Evolutionary conservation across 352 stramenopile species (phyloP).

Genomic region (Phytopythium vexans): DNA sequence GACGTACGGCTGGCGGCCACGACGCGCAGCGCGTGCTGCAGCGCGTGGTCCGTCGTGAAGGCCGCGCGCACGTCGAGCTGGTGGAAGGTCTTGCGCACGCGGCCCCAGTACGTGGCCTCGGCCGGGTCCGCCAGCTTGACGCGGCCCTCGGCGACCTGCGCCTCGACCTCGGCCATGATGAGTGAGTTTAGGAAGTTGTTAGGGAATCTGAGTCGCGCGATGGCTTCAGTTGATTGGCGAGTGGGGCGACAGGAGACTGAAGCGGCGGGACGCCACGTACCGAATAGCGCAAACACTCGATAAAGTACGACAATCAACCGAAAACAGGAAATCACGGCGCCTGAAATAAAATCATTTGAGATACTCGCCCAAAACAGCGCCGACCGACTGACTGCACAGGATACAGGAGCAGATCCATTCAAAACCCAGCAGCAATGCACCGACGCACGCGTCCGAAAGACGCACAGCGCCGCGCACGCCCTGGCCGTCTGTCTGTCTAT

Average conservation of each 20-base stretch:
- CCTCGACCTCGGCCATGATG: background rate
- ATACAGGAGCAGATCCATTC: too few relatives aligned
- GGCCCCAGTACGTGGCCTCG: constrained; percentile 72
- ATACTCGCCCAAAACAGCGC: too few relatives aligned
- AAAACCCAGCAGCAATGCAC: background rate
- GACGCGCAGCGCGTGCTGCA: constrained; percentile 42
- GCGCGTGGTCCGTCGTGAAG: constrained; percentile 50
- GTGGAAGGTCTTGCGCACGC: constrained; percentile 78
- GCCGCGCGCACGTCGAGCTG: constrained; percentile 81
- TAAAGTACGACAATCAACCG: too few relatives aligned
- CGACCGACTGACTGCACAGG: too few relatives aligned
- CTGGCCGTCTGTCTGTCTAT: background rate
- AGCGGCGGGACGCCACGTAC: too few relatives aligned
- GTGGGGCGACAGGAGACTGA: too few relatives aligned
- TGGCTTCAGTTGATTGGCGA: too few relatives aligned
- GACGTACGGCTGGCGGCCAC: constrained; percentile 31
- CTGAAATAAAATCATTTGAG: too few relatives aligned
- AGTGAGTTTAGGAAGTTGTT: background rate
- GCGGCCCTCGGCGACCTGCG: constrained; percentile 19
- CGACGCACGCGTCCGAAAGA: background rate
- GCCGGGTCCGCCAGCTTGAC: constrained; percentile 72
- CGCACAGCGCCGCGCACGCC: background rate
- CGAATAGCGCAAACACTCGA: too few relatives aligned
- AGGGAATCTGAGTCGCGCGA: too few relatives aligned
- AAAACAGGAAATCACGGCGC: too few relatives aligned